Percentiles rank a stretch among this genome's conserved stretches.
Conservation (phyloP, 176 grass and related monocot species). For the Dendrocalamus sinicus region DNA sequence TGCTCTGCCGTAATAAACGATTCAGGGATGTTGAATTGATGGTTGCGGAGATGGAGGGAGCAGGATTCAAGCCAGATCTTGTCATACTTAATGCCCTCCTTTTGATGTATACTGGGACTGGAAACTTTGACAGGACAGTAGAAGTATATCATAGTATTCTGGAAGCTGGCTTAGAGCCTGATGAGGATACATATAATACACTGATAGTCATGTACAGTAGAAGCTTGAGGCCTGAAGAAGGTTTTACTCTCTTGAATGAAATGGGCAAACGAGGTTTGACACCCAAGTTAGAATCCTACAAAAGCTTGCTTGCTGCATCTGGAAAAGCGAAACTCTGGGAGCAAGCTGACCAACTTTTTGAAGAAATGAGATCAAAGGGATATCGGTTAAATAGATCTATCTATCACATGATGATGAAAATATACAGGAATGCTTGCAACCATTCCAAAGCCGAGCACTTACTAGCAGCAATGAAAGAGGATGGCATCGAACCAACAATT, state of each 20-base stretch:
- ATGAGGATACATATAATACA: conserved; percentile 92
- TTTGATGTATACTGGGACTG: conserved; percentile 76
- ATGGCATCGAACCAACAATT: conserved; percentile 77
- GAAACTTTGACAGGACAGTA: conserved; percentile 72
- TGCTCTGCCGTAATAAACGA: conserved; percentile 72
- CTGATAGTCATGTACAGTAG: conserved; percentile 90
- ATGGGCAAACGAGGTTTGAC: conserved; percentile 72
- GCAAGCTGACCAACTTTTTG: conserved; percentile 83
- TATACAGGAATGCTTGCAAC: conserved; percentile 79
- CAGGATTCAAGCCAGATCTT: conserved; percentile 79
- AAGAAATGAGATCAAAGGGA: conserved; percentile 68
- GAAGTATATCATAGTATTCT: conserved; percentile 75
- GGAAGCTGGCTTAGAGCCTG: conserved; percentile 66
- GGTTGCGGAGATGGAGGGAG: conserved; percentile 74
- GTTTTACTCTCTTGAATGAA: conserved; percentile 79
- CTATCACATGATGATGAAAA: conserved; percentile 95
- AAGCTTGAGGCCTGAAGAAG: conserved; percentile 78
- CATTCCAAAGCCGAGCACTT: conserved; percentile 82
- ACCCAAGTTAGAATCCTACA: conserved; percentile 84
- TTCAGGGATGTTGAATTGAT: conserved; percentile 86
- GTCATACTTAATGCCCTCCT: conserved; percentile 72
- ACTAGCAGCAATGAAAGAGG: conserved; percentile 77
- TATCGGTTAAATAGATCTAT: conserved; percentile 75
- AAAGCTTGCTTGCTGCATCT: conserved; percentile 85
- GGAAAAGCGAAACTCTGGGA: conserved; percentile 80